Conservation (phyloP, 2,329 filamentous ascomycete species). For the Sclerotinia glacialis region DNA sequence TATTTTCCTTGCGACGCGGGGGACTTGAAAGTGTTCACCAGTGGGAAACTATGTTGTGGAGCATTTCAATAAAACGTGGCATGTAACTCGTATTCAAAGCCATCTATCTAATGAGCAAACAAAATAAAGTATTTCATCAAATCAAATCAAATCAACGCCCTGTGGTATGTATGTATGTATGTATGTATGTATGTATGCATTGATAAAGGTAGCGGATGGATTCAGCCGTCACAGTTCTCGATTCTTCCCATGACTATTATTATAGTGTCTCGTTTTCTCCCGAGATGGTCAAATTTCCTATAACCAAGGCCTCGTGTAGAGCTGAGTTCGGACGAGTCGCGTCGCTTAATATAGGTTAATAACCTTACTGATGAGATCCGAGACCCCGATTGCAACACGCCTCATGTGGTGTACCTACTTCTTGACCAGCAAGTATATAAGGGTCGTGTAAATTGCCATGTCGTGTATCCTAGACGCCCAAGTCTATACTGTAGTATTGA, state of each 20-base stretch:
- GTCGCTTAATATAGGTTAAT: neutral
- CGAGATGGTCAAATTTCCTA: slow-evolving; percentile 5
- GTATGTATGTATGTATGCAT: no score
- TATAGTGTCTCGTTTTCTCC: slow-evolving; percentile 12
- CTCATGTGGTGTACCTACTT: neutral
- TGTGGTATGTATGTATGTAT: no score
- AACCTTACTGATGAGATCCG: neutral
- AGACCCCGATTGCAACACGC: neutral
- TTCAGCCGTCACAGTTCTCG: slow-evolving; percentile 5
- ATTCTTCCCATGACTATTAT: slow-evolving; percentile 9
- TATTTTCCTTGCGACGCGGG: neutral
- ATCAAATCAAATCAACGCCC: neutral
- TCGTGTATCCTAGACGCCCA: neutral
- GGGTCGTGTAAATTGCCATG: neutral
- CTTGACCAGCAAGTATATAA: neutral
- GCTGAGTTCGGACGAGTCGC: slow-evolving; percentile 11
- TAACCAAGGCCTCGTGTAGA: neutral
- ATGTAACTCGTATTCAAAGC: neutral
- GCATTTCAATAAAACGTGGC: neutral
- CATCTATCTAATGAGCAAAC: neutral
- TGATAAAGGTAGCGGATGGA: neutral
- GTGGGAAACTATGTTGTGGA: neutral
- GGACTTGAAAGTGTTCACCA: neutral
- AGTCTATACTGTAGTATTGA: neutral
- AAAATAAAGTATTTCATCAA: neutral